phyloP scores from a whole-genome alignment of 345 rosid genomes.

The Euclidium syriacum region DNA sequence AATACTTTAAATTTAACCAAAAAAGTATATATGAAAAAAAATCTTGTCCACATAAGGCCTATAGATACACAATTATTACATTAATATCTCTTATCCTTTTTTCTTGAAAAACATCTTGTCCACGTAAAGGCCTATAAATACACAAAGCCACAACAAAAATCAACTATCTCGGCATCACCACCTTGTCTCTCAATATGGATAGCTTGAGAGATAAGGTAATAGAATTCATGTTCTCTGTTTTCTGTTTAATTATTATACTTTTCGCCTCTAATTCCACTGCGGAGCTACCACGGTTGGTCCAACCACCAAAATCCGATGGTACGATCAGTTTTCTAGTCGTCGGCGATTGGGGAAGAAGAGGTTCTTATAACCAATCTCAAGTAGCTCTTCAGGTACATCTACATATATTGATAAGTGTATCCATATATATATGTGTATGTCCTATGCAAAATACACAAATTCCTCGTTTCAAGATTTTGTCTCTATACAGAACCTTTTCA shows the following conservation, averaged over 20 bases:
- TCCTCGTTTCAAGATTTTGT: no score
- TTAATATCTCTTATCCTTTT: not conserved
- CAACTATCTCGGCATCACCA: not conserved
- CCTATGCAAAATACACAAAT: not conserved
- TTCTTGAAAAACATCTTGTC: not conserved
- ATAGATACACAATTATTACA: not conserved
- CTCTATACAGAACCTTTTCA: no score
- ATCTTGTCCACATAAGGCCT: no score
- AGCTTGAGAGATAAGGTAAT: constrained; percentile 19
- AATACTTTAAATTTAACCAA: no score
- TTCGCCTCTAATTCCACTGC: constrained; percentile 22
- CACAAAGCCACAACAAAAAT: constrained; percentile 8
- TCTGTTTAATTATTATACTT: not conserved
- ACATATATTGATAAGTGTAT: not conserved
- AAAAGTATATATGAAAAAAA: no score
- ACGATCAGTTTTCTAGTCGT: constrained; percentile 58
- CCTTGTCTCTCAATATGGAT: constrained; percentile 21
- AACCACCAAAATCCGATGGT: constrained; percentile 42
- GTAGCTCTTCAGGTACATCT: constrained; percentile 61
- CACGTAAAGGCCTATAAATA: constrained; percentile 14
- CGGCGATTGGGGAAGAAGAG: constrained; percentile 82
- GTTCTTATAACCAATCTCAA: constrained; percentile 52
- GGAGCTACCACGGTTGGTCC: constrained; percentile 40
- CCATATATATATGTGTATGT: not conserved
- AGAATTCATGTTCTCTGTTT: not conserved